Evolutionary conservation across 345 rosid species (phyloP).

Genomic region (Eucalyptus globulus): DNA sequence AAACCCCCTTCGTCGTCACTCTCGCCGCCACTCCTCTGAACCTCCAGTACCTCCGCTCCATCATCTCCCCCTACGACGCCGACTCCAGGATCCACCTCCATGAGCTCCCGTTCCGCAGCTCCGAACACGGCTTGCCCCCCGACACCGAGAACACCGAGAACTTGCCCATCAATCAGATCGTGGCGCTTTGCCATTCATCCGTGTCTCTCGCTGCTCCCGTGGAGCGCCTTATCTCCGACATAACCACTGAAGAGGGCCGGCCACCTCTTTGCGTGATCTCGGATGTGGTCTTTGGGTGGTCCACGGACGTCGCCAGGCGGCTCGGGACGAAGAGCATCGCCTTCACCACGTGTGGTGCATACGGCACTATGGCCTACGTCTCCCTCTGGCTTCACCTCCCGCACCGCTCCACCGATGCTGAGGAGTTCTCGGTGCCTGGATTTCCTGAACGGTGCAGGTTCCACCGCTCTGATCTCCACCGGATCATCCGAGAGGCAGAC

Average conservation of each 20-base stretch:
- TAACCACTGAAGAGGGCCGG: not conserved
- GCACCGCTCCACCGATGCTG: slow-evolving; percentile 6
- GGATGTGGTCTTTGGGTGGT: slow-evolving; percentile 1
- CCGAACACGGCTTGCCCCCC: slow-evolving; percentile 35
- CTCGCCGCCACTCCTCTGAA: slow-evolving; percentile 34
- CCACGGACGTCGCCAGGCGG: not conserved
- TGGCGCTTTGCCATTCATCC: not conserved
- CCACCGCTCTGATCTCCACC: slow-evolving; percentile 20
- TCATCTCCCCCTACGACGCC: not conserved
- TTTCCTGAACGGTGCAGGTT: slow-evolving; percentile 27
- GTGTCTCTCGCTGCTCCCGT: not conserved
- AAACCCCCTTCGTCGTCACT: slow-evolving; percentile 14
- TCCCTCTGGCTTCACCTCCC: slow-evolving; percentile 37
- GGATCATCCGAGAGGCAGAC: slow-evolving; percentile 9
- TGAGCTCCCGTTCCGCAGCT: slow-evolving; percentile 18
- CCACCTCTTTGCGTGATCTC: not conserved
- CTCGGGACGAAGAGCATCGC: not conserved
- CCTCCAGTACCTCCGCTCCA: slow-evolving; percentile 14
- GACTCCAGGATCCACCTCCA: not conserved
- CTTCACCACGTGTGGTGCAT: slow-evolving; percentile 16
- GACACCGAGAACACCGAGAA: slow-evolving; percentile 28
- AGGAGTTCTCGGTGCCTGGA: slow-evolving; percentile 23
- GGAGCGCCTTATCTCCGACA: not conserved
- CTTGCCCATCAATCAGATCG: not conserved
- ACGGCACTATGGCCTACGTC: slow-evolving; percentile 16